phyloP scores from a whole-genome alignment of 345 rosid species.

The Theobroma cacao region DNA sequence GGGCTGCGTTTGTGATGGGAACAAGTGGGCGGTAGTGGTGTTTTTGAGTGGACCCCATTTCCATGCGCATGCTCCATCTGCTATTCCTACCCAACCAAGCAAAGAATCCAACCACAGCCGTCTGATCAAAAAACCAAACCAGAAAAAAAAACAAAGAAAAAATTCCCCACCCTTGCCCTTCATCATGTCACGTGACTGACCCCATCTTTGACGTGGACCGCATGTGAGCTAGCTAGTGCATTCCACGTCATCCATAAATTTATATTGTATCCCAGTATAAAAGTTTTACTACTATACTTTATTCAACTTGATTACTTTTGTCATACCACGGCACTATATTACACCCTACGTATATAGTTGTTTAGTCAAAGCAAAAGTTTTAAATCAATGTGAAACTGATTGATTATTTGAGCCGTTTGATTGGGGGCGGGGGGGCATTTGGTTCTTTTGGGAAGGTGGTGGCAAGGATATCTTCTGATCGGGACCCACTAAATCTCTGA shows the following conservation, averaged over 20 bases:
- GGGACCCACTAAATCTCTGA: constrained; percentile 30
- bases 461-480: neutral
- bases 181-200: constrained; percentile 28
- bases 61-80: constrained; percentile 26
- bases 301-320: neutral
- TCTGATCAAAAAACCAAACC: constrained; percentile 16
- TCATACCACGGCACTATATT: neutral
- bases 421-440: neutral
- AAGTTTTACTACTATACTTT: neutral
- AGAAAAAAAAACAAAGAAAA: neutral
- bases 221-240: constrained; percentile 29
- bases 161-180: neutral
- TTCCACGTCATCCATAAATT: constrained; percentile 32
- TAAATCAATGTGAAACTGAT: neutral
- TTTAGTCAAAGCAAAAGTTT: neutral
- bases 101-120: constrained; percentile 37
- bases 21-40: constrained; percentile 27
- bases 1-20: neutral
- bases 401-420: constrained; percentile 6
- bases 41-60: constrained; percentile 17
- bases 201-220: constrained; percentile 35
- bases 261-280: too few species aligned
- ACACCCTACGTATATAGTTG: neutral
- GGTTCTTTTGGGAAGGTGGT: neutral
- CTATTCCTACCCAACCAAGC: constrained; percentile 16